Evolutionary conservation across 169 alveolate genomes (phyloP).

Genomic region (Plasmodium cynomolgi): DNA sequence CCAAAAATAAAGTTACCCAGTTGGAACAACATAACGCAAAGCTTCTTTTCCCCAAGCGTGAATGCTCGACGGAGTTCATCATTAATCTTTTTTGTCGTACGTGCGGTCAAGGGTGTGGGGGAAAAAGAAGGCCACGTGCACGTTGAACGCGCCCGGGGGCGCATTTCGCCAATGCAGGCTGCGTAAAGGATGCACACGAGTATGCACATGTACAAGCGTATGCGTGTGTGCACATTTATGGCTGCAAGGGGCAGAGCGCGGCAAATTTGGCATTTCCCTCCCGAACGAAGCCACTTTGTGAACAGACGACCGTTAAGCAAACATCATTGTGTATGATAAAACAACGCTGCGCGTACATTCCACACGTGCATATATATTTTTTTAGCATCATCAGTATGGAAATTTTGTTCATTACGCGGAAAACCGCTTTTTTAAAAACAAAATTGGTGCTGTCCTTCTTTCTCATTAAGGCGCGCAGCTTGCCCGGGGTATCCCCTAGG

Average conservation of each 20-base stretch:
- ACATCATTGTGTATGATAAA: neutral
- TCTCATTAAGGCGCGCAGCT: neutral
- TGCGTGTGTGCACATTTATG: neutral
- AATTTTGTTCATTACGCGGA: neutral
- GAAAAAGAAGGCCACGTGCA: neutral
- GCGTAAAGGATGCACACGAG: neutral
- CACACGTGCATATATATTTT: neutral
- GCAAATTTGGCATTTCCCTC: neutral
- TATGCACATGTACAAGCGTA: neutral
- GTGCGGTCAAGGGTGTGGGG: neutral
- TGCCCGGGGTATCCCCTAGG: neutral
- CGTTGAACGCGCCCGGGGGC: neutral
- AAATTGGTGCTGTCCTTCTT: neutral
- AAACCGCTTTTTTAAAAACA: neutral
- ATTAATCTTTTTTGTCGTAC: neutral
- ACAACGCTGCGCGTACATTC: neutral
- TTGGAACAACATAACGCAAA: neutral
- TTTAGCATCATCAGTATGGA: neutral
- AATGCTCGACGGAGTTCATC: neutral
- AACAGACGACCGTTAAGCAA: neutral
- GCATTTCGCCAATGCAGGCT: too few relatives aligned
- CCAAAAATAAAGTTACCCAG: neutral
- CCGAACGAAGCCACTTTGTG: neutral
- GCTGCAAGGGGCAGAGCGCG: neutral
- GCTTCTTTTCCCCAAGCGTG: neutral